A percentile compares a stretch with the other conserved stretches of the same genome.
Conservation (phyloP, 1,284 basidiomycete species). For the Dichomitus squalens region DNA sequence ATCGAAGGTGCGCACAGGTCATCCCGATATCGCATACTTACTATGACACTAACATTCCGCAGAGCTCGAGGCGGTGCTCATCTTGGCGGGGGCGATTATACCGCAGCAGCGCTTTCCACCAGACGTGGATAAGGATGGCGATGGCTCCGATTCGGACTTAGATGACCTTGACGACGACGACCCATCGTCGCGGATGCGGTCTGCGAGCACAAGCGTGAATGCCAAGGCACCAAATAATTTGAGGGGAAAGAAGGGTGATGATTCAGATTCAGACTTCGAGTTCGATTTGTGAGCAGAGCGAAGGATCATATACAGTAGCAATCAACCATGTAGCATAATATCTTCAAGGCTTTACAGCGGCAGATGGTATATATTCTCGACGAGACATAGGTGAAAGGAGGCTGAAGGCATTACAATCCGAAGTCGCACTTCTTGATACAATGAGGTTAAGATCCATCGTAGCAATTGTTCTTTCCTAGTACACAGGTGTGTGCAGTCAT, state of each 20-base stretch:
- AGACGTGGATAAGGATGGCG: conserved; percentile 32
- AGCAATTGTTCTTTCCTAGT: too few relatives aligned
- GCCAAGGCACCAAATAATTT: conserved; percentile 56
- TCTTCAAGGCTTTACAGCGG: neutral
- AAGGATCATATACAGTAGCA: neutral
- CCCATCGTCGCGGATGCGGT: conserved; percentile 51
- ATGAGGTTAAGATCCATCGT: too few relatives aligned
- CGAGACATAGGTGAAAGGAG: too few relatives aligned
- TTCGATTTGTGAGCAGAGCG: conserved; percentile 56
- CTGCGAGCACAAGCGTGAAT: conserved; percentile 60
- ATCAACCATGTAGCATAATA: neutral
- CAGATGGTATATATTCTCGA: neutral
- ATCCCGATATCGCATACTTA: neutral
- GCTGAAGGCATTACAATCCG: too few relatives aligned
- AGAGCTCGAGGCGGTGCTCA: conserved; percentile 74
- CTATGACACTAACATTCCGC: conserved; percentile 5
- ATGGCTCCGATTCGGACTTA: conserved; percentile 40
- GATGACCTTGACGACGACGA: conserved; percentile 49
- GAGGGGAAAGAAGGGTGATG: conserved; percentile 51
- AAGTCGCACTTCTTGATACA: too few relatives aligned
- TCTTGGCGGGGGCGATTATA: conserved; percentile 63
- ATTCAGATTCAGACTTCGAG: conserved; percentile 74
- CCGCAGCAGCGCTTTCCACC: conserved; percentile 46
- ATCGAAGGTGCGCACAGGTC: conserved; percentile 66
- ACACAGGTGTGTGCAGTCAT: too few relatives aligned